Evolutionary conservation across 2,329 filamentous ascomycete genomes (phyloP), one percentile per base, ranked within the genome.

Genomic region (Alternaria brassicicola): DNA sequence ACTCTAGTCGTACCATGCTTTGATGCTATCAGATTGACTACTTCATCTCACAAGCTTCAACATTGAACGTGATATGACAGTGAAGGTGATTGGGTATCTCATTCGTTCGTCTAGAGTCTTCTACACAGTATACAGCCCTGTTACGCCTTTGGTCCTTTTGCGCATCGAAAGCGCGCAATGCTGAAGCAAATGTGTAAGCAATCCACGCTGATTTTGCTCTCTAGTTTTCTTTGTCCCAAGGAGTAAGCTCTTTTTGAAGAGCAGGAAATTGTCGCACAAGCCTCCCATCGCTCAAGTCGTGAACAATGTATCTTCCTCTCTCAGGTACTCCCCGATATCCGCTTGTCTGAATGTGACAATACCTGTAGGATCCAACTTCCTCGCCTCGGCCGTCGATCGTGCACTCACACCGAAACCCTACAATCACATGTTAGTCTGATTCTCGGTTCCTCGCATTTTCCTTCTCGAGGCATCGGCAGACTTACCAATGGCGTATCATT

Each of bases 311-410:
- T 88, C 86, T 78, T 89, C 86, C 73, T 98, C 94, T 74, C 95
- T 87, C 73, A 99, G 82, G 75, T 97, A 99, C 81, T 98, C 94
- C 69, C 95, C 95, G 68, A 91, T 90, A 81, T 99, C 95, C 1
- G 92, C 91, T 80, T 99, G 95, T 65, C 94, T 85, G 79, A 97
- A 98, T 54, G 90, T 89, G 9, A 92, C 89, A 61, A 97, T 89
- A 10, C 89, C 92, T 0, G 95, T 99, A 0, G 95, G 95, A 64
- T 97, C 95, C 69, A 97, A 77, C 66, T 92, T 85, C 72, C 92
- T 85, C 25, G 91, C 88, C 77, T 97, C 93, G 17, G 89, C 87
- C 5, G 92, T 96, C 63, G 89, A 92, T 74, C 92, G 85, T n/a
- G 93, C 91, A 38, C 92, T 96, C 51, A 97, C 88, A 43, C 94